Evolutionary conservation across 768 basidiomycete species (phyloP), one percentile per base, ranked within the genome.

Genomic region (Panellus pusillus): DNA sequence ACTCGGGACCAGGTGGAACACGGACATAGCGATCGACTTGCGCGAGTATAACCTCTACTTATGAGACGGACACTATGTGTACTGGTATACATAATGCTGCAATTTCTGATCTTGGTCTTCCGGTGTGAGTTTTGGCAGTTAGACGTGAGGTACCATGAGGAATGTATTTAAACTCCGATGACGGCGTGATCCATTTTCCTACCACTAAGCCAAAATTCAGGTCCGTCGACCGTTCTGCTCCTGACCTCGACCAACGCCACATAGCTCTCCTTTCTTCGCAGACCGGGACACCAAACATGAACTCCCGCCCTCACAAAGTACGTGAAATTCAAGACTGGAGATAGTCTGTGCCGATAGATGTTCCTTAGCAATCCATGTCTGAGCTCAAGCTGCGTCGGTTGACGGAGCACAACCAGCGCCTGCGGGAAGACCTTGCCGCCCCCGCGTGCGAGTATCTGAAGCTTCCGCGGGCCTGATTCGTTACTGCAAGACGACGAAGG

Each of bases 301-400:
- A 84, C 70, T 75, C 82, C 52, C 83, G 88, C 63, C 86, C 86
- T 20, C 87, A 87, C 70, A 89, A 89, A 71, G 80, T 79, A 57
- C 60, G 73, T 61, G 47, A 50, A 47, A 40, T 39, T 57, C 54
- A 6, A 28, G 28, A 20, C 19, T 40, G 54, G 41, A 18, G 13
- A 38, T 47, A 47, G 40, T 37, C 55, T 52, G n/a, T n/a, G n/a
- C n/a, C n/a, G n/a, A n/a, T n/a, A n/a, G 44, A 41, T 47, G 14
- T 43, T 24, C 11, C 64, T 52, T 64, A 82, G 81, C 93, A 94
- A 81, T 91, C 92, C 65, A 96, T 98, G 93, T 91, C 91, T 45
- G 95, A 97, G 81, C 89, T 97, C 68, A 97, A 96, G 82, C 86
- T 97, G 58, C 84, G 94, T 35, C 80, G 95, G 37, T 76, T 98